Evolutionary conservation across 495 filamentous ascomycete species (phyloP).

Genomic region (Xylaria cubensis): DNA sequence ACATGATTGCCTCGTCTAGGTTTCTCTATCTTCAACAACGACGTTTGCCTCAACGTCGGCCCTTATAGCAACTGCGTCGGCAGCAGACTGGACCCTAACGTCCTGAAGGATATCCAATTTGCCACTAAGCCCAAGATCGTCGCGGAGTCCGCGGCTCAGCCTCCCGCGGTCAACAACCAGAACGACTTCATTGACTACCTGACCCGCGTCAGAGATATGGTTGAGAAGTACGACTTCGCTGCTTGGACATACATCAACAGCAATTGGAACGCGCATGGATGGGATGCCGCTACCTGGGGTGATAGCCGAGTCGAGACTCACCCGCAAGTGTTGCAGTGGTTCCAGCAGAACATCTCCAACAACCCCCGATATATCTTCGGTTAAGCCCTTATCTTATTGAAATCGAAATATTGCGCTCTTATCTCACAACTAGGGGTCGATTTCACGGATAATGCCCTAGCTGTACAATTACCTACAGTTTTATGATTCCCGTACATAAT

Average conservation of each 20-base stretch:
- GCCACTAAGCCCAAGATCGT: conserved; percentile 2
- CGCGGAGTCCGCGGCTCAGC: background rate
- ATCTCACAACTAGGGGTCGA: background rate
- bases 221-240: background rate
- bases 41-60: conserved; percentile 1
- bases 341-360: conserved; percentile 3
- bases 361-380: conserved; percentile 7
- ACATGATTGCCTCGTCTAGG: background rate
- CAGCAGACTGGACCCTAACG: background rate
- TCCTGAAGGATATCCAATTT: background rate
- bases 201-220: conserved; percentile 1
- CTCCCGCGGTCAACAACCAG: background rate
- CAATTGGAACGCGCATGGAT: conserved; percentile 1
- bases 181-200: background rate
- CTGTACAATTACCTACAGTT: background rate
- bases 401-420: background rate
- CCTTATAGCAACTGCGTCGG: background rate
- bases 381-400: background rate
- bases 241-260: conserved; percentile 4
- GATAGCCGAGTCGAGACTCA: background rate
- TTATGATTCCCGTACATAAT: background rate
- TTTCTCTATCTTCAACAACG: conserved; percentile 1
- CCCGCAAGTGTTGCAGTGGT: background rate
- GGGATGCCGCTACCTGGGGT: conserved; percentile 6
- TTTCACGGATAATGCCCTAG: background rate